These are phyloP conservation scores for Lepidium aucheri DNA, from an alignment of 345 rosid genomes.

Conservation along the genomic window DNA sequence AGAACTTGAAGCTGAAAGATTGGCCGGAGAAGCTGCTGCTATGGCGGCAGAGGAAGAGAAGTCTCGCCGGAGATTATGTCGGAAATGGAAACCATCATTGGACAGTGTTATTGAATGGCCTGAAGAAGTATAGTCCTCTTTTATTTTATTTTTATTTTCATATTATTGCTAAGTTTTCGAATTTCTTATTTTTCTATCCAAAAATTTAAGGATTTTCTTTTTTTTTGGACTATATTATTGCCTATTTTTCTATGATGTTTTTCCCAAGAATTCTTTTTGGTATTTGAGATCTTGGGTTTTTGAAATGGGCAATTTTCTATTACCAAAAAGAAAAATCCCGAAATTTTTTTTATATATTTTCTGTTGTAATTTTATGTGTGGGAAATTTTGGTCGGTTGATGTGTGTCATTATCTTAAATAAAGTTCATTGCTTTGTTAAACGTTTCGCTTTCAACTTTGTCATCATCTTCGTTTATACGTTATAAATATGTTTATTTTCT, in stretches of 20 bases:
- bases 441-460: not conserved
- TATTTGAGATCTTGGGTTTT: slow-evolving; percentile 17
- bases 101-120: slow-evolving; percentile 51
- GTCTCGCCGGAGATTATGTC: slow-evolving; percentile 17
- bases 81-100: slow-evolving; percentile 57
- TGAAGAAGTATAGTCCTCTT: slow-evolving; percentile 23
- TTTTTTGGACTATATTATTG: slow-evolving; percentile 3
- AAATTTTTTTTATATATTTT: not conserved
- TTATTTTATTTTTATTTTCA: not conserved
- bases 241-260: not conserved
- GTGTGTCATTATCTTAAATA: not conserved
- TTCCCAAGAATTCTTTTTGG: not conserved
- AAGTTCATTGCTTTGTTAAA: not conserved
- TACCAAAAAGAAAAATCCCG: slow-evolving; percentile 1
- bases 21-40: slow-evolving; percentile 19
- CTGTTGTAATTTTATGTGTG: not conserved
- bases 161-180: not conserved
- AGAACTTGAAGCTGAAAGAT: slow-evolving; percentile 28
- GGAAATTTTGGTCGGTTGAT: not conserved
- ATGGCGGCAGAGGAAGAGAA: slow-evolving; percentile 4
- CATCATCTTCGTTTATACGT: no score
- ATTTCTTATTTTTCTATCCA: not conserved
- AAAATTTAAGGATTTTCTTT: not conserved
- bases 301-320: slow-evolving; percentile 14
- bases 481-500: no score